Evolutionary conservation across 768 basidiomycete genomes (phyloP).

Genomic region (Boletus rubescentipes): DNA sequence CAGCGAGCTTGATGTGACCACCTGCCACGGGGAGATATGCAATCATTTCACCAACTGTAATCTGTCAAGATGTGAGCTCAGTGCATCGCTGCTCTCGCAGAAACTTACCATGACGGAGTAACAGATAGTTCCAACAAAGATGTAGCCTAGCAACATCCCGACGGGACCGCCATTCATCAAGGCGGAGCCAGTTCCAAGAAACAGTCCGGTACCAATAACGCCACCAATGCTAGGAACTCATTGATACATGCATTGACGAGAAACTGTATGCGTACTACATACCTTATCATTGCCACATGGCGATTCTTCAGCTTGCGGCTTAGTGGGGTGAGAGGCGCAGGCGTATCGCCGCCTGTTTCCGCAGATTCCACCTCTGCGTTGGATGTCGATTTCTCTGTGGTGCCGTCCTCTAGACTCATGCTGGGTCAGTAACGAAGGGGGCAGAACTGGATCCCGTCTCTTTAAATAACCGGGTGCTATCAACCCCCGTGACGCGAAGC

Average conservation of each 20-base stretch:
- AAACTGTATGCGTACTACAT: not conserved
- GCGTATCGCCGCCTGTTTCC: not conserved
- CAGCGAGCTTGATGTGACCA: slow-evolving; percentile 45
- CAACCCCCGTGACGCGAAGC: not conserved
- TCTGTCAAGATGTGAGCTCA: slow-evolving; percentile 2
- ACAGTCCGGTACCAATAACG: slow-evolving; percentile 38
- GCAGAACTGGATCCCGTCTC: not conserved
- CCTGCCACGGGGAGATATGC: slow-evolving; percentile 43
- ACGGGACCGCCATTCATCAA: slow-evolving; percentile 41
- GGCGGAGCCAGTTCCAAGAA: slow-evolving; percentile 28
- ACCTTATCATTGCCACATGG: slow-evolving; percentile 31
- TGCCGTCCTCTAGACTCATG: not conserved
- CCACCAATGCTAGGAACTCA: slow-evolving; percentile 26
- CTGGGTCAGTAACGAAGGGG: not conserved
- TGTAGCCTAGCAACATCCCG: slow-evolving; percentile 42
- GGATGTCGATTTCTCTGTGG: not conserved
- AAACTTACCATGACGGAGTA: slow-evolving; percentile 34
- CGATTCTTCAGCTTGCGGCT: slow-evolving; percentile 27
- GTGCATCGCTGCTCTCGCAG: too few relatives aligned
- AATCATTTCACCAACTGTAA: slow-evolving; percentile 42
- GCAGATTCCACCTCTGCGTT: not conserved
- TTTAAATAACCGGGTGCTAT: not conserved
- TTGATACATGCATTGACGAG: not conserved
- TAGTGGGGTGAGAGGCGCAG: not conserved
- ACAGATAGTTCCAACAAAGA: slow-evolving; percentile 31